Evolutionary conservation across 1,139 yeast species (phyloP), one percentile per base, ranked within the genome.

Genomic region (Suhomyces guaymorum): DNA sequence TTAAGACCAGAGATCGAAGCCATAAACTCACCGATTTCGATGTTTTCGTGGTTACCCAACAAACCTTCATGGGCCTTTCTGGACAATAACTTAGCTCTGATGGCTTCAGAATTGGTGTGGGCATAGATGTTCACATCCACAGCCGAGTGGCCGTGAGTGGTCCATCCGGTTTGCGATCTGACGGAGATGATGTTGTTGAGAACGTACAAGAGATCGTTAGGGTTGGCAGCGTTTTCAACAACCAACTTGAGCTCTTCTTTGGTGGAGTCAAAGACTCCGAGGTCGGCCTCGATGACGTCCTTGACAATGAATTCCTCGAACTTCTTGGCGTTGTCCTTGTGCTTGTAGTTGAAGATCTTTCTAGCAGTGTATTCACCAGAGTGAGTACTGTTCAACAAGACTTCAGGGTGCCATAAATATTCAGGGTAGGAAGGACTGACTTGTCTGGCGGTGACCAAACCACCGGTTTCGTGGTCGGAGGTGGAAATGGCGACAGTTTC

Each of bases 31-130:
- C 96, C 96, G 45, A 88, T 75, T 46, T 87, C 96, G 30, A 71
- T 85, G 60, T 89, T 89, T 59, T 89, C 96, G 52, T 79, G 87
- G 57, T 82, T 82, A 4, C 96, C 96, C 19, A 75, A 73, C 38
- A 88, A 65, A 5, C 75, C 69, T 21, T 68, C 61, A 39, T 68
- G 62, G n/a, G 60, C 52, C 18, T 47, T 47, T 15, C 47, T 42
- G 15, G 54, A 51, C 28, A 43, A 47, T 21, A 82, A 55, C 39
- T 65, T 48, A 5, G 53, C 39, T 49, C 60, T 59, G 24, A 78
- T 65, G 2, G 56, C 46, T 17, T 66, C 66, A 29, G 71, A 73
- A 46, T 55, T 57, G 26, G 59, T 48, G 48, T 55, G 50, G 13
- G 58, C 59, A 33, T 55, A 57, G 27, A 57, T 55, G 41, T 55